Conservation (phyloP, 208 protist genomes). For the Jaenimonas drosophilae region DNA sequence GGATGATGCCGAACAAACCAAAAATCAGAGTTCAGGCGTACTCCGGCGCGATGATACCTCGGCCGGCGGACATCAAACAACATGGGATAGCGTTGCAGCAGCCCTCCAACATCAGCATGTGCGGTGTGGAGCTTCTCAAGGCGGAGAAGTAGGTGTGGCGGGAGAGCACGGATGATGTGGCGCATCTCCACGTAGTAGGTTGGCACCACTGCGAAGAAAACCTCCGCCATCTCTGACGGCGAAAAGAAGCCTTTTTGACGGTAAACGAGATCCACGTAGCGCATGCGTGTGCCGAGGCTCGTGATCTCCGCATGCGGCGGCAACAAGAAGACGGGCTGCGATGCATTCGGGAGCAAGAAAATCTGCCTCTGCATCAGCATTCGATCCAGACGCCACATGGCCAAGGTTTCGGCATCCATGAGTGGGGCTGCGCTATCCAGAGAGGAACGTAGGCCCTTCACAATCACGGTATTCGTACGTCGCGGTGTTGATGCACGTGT, state of each 20-base stretch:
- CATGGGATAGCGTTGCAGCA: slow-evolving; percentile 73
- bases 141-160: slow-evolving; percentile 19
- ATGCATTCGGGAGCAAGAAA: slow-evolving; percentile 6
- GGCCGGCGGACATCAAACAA: slow-evolving; percentile 36
- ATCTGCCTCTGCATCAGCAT: slow-evolving; percentile 5
- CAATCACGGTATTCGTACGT: no score
- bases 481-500: no score
- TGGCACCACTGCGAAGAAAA: slow-evolving; percentile 52
- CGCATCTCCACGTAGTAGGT: slow-evolving; percentile 71
- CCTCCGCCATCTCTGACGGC: slow-evolving; percentile 60
- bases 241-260: slow-evolving; percentile 58
- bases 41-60: slow-evolving; percentile 25
- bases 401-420: no score
- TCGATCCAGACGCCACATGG: slow-evolving; percentile 49
- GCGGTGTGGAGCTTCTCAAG: slow-evolving; percentile 18
- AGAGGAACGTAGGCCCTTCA: no score
- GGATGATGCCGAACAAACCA: slow-evolving; percentile 74
- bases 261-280: slow-evolving; percentile 42
- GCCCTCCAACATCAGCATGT: slow-evolving; percentile 4
- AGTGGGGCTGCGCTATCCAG: no score
- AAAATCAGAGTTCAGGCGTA: slow-evolving; percentile 68
- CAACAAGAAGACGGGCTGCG: slow-evolving; percentile 25
- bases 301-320: slow-evolving; percentile 30
- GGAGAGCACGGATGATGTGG: slow-evolving; percentile 27
- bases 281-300: slow-evolving; percentile 43